phyloP scores from a whole-genome alignment of 208 protist genomes.

The Crithidia fasciculata region DNA sequence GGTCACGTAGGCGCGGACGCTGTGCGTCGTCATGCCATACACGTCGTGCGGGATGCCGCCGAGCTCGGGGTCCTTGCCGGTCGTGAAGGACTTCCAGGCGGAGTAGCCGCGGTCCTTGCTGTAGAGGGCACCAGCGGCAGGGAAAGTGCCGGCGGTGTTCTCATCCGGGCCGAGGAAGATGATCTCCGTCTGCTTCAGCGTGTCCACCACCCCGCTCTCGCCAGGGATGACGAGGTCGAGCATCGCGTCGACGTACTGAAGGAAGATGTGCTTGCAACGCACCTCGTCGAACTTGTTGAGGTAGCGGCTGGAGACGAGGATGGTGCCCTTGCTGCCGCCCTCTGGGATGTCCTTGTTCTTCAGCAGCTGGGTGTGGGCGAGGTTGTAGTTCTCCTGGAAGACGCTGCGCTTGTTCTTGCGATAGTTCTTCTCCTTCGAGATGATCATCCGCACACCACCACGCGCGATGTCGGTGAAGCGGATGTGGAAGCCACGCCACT shows the following conservation, averaged over 20 bases:
- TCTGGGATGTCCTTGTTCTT: constrained; percentile 99
- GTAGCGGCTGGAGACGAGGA: constrained; percentile 84
- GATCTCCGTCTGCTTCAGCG: constrained; percentile 87
- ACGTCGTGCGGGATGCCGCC: constrained; percentile 96
- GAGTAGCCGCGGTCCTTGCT: constrained; percentile 85
- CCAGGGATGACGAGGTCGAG: constrained; percentile 92
- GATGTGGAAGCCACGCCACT: constrained; percentile 97
- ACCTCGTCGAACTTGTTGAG: constrained; percentile 75
- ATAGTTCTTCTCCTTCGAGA: constrained; percentile 90
- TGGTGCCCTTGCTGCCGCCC: constrained; percentile 95
- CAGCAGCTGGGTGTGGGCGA: constrained; percentile 94
- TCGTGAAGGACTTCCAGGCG: constrained; percentile 97
- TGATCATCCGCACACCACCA: constrained; percentile 96
- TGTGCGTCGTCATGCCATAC: constrained; percentile 96
- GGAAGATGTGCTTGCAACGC: constrained; percentile 85
- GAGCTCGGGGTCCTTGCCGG: constrained; percentile 92
- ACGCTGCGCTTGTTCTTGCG: constrained; percentile 88
- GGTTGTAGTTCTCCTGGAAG: constrained; percentile 98
- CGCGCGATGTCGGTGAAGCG: constrained; percentile 95
- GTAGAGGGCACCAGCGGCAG: constrained; percentile 70
- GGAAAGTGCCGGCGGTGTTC: constrained; percentile 92
- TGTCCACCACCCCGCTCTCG: constrained; percentile 83
- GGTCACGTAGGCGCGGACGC: constrained; percentile 93
- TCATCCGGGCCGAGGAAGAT: constrained; percentile 97
- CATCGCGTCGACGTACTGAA: constrained; percentile 94